Base-by-base conservation (phyloP, 2,329 filamentous ascomycete species). In the Ustilaginoidea virens region DNA sequence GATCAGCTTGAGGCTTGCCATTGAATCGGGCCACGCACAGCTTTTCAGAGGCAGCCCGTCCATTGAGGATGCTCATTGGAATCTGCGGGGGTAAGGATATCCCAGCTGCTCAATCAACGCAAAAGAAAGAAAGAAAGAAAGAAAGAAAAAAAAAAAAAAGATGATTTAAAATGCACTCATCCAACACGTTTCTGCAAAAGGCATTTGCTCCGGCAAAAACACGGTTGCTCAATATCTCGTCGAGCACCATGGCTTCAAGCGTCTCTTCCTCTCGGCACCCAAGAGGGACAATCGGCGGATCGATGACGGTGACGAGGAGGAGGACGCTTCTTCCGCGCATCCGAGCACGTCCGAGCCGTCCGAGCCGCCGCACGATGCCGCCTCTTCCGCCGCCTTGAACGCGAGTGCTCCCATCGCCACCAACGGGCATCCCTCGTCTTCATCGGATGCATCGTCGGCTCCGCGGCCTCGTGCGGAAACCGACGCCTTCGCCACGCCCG, bases 121-220 rank as follows among this genome's bases (percentile, higher is more conserved):
- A n/a, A n/a, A n/a, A 24, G 2, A 13, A 17, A 13, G 10, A 13
- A 7, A 13, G 8, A 13, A 25, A 15, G 7, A 11, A 20, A 11
- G 7, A 20, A 11, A 20, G 19, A 20, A 7, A 20, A 20, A 11
- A 11, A 20, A 20, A 20, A 20, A 11, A 11, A 7, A 7, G 19
- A 7, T 20, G 7, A 7, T 7, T 11, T 20, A 20, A 20, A 20
- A 20, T 10, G 15, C 30, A 30, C 25, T 11, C 15, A 32, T 8
- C 11, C 20, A 27, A 16, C 30, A 27, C 4, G 12, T 14, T 21
- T 25, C 29, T 37, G 28, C 40, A 31, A 38, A 32, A 90, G 86
- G 81, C 46, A 87, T 94, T 44, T 96, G 86, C 59, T 76, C 87
- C 27, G 90, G 90, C 45, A 96, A 94, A 60, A 76, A 74, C 48